Base-by-base conservation (phyloP, 2,329 filamentous ascomycete species). In the Pseudogymnoascus sp. region DNA sequence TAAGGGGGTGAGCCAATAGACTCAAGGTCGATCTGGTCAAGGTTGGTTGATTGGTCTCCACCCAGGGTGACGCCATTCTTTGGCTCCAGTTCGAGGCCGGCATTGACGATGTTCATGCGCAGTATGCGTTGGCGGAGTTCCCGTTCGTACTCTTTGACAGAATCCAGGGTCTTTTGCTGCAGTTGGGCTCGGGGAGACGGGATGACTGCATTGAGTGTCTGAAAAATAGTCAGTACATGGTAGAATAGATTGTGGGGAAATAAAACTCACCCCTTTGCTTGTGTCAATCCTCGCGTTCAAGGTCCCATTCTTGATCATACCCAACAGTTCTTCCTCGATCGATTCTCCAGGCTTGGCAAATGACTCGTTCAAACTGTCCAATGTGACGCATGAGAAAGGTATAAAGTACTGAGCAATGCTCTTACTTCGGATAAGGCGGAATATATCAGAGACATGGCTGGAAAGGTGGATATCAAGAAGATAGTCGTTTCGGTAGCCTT, bases 391-490 rank as follows among this genome's bases (percentile, higher is more conserved):
- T 42, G 88, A 95, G 74, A 96, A 99, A 0, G 94, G 92, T 25
- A 90, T 82, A 69, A 96, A 88, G 75, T 97, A 97, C 71, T 96
- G 90, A 25, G 92, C 84, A 63, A 99, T 97, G 70, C 92, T 93
- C 77, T 97, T 97, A 70, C 83, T 89, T 63, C 94, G 86, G 67
- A 99, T 92, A 58, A 80, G 78, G 9, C 82, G 78, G 76, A 92
- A 94, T 18, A 99, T 79, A 1, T 78, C 76, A 37, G 81, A 71
- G 15, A 97, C 79, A 66, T 96, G 89, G 65, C 81, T 84, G 63
- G 89, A 87, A 5, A 99, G 82, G 73, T 96, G 88, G 18, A 96
- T 78, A 71, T 99, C 94, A 4, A 97, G 84, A n/a, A 92, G 80
- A 72, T 94, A 97, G 74, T 99, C 94, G 36, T 85, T 78, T 59